A percentile compares a stretch with the other conserved stretches of the same genome.
Conservation (phyloP, 1,284 basidiomycete genomes). For the Leccinum ponderosum region DNA sequence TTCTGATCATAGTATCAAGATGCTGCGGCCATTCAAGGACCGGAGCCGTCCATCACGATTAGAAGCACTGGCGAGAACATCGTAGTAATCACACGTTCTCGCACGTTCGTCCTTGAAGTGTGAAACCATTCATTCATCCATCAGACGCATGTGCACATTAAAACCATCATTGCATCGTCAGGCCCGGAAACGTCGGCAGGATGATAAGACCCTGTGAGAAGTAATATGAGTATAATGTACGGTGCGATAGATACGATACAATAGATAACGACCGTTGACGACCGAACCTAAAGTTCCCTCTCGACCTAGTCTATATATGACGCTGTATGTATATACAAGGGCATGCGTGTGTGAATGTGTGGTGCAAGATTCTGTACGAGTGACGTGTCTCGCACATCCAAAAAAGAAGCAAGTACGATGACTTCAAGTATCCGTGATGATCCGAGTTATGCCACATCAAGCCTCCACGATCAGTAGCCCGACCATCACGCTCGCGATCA, state of each 20-base stretch:
- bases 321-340: neutral
- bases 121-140: neutral
- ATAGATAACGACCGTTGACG: neutral
- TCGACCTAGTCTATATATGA: neutral
- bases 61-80: no score
- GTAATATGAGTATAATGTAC: neutral
- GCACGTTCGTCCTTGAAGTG: neutral
- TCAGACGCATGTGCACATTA: neutral
- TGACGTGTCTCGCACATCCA: neutral
- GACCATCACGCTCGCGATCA: conserved; percentile 73
- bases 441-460: neutral
- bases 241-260: neutral
- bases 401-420: neutral
- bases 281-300: neutral
- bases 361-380: neutral
- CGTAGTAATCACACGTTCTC: neutral
- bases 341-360: neutral
- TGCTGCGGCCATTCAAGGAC: neutral
- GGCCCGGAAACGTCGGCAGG: neutral
- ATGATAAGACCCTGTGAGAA: neutral
- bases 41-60: neutral
- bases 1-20: neutral
- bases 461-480: conserved; percentile 63
- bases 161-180: neutral
- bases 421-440: neutral